A percentile compares a stretch with the other conserved stretches of the same genome.
phyloP scores from a whole-genome alignment of 2,329 filamentous ascomycete species.

The Aspergillus eucalypticola region DNA sequence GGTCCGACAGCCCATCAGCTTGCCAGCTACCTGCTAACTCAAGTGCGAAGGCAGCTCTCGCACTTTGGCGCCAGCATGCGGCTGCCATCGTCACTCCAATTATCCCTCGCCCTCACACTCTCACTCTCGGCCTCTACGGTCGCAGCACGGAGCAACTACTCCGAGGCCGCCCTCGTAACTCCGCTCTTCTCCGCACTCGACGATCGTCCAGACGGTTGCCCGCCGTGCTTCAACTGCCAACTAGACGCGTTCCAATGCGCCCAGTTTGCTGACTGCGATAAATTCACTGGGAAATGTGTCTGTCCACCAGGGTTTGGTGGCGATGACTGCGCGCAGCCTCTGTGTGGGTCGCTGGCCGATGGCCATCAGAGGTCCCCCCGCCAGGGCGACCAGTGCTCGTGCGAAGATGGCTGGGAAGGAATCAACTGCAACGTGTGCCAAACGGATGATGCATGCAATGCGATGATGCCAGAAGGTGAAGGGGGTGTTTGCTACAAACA shows the following conservation, averaged over 20 bases:
- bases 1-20: constrained; percentile 6
- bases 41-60: background rate
- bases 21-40: background rate
- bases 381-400: constrained; percentile 71
- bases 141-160: constrained; percentile 53
- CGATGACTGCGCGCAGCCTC: constrained; percentile 87
- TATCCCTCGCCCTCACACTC: constrained; percentile 30
- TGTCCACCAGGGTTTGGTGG: constrained; percentile 93
- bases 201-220: constrained; percentile 61
- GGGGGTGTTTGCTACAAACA: constrained; percentile 90
- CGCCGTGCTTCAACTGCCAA: constrained; percentile 89
- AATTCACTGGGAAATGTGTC: constrained; percentile 86
- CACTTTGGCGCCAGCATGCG: constrained; percentile 28
- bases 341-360: constrained; percentile 84
- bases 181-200: constrained; percentile 70
- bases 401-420: constrained; percentile 89
- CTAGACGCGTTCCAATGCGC: constrained; percentile 87
- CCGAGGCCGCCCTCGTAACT: constrained; percentile 61
- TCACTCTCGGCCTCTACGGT: constrained; percentile 24
- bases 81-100: constrained; percentile 22
- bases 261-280: constrained; percentile 86
- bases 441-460: constrained; percentile 77
- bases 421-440: constrained; percentile 98
- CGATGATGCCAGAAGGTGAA: constrained; percentile 78
- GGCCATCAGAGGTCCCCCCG: constrained; percentile 77